Base-by-base conservation (phyloP, 2,329 filamentous ascomycete species). In the Penicillium sp. region DNA sequence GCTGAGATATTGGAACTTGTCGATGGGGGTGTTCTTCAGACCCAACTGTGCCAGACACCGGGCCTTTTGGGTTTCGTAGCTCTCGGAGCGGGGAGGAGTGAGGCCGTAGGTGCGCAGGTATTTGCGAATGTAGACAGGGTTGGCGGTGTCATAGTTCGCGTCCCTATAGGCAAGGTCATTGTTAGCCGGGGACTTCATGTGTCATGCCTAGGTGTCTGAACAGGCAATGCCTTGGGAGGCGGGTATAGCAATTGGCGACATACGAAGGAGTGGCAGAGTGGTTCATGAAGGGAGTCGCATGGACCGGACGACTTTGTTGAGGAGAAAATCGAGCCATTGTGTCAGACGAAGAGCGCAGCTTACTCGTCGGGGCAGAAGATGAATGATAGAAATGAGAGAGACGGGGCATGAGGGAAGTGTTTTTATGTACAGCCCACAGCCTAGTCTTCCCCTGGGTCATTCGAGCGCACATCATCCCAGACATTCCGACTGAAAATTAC, bases 31-130 rank as follows among this genome's bases (percentile, higher is more conserved):
- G 46, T 66, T 63, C 63, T 76, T 77, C 53, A 73, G 63, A 50
- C 70, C 73, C 55, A 78, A 63, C 57, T 77, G 75, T 38, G 72
- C 69, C 56, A 76, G 67, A 27, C 75, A 77, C 66, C 75, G 70
- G 58, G 70, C 69, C 66, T 75, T 74, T 59, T 78, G 75, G 35
- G 69, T 66, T 54, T 78, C 75, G 57, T 76, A 76, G 52, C 66
- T 70, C 57, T 78, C 75, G 40, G 73, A 69, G 45, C 72, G 72
- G 40, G 75, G 75, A 56, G 75, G 75, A 51, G 74, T 76, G 50
- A 78, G 66, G 45, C 75, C 75, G 58, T 78, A 77, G 15, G 75
- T 77, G 56, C 73, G 72, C 52, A 77, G 70, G 63, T 77, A 77
- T 58, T 75, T 77, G 66, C 75, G 75, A 41, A 77, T 75, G 49